These are phyloP conservation scores for Claviceps spartinae DNA, from an alignment of 2,329 filamentous ascomycete species.

Conservation along the genomic window DNA sequence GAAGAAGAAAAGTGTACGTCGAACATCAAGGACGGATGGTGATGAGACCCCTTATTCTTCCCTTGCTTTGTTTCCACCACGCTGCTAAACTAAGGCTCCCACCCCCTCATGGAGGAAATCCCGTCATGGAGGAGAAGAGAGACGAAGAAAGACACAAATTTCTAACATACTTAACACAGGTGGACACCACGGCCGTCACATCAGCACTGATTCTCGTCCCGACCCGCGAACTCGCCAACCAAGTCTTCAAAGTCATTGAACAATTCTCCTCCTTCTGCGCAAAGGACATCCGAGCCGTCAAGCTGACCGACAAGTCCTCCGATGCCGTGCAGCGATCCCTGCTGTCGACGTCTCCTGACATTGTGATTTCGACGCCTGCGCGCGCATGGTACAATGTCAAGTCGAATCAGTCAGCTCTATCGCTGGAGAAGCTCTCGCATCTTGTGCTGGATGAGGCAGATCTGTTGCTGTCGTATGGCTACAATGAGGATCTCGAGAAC, in stretches of 20 bases:
- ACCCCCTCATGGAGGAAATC: too few relatives aligned
- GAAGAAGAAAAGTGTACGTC: conserved; percentile 54
- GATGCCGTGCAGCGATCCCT: conserved; percentile 79
- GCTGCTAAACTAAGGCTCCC: too few relatives aligned
- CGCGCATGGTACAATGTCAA: conserved; percentile 68
- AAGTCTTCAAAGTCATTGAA: conserved; percentile 69
- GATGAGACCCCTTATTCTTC: too few relatives aligned
- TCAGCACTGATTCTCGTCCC: conserved; percentile 84
- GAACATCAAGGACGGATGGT: too few relatives aligned
- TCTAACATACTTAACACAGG: conserved; percentile 18
- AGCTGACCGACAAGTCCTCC: conserved; percentile 81
- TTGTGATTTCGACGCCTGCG: conserved; percentile 85
- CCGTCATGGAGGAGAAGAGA: too few relatives aligned
- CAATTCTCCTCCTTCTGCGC: conserved; percentile 70
- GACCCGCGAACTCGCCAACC: conserved; percentile 84
- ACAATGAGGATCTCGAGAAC: conserved; percentile 76
- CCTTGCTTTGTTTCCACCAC: too few relatives aligned
- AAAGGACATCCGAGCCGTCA: conserved; percentile 69
- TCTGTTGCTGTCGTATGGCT: conserved; percentile 83
- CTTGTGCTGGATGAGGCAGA: conserved; percentile 92
- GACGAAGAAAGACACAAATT: background rate
- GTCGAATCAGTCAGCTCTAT: conserved; percentile 46
- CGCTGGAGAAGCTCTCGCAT: conserved; percentile 56
- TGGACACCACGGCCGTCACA: conserved; percentile 39
- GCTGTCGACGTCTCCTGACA: conserved; percentile 72